These are phyloP conservation scores for Chrysoporthe austroafricana DNA, from an alignment of 2,329 filamentous ascomycete species.

Conservation along the genomic window DNA sequence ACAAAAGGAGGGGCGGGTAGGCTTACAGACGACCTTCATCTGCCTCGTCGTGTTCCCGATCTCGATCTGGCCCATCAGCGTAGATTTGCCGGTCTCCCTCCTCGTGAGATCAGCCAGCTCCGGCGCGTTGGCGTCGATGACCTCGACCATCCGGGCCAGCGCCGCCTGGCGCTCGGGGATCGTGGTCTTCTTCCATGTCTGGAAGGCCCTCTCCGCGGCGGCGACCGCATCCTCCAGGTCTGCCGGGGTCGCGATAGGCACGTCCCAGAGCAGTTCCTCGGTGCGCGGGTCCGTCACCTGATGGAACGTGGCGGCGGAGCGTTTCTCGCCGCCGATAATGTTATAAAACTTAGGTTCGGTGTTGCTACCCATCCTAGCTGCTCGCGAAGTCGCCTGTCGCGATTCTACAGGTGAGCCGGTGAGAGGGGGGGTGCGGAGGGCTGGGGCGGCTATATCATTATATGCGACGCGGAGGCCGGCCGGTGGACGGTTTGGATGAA, in stretches of 20 bases:
- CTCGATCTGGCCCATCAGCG: slow-evolving; percentile 43
- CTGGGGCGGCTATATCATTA: neutral
- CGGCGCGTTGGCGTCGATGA: slow-evolving; percentile 44
- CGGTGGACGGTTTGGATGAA: neutral
- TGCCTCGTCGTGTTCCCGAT: slow-evolving; percentile 43
- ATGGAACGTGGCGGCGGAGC: slow-evolving; percentile 39
- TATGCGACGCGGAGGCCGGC: neutral
- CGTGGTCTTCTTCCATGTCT: slow-evolving; percentile 50
- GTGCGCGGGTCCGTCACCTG: slow-evolving; percentile 50
- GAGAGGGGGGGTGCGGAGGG: neutral
- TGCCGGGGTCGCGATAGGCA: slow-evolving; percentile 45
- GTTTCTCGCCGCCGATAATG: slow-evolving; percentile 48
- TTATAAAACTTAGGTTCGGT: slow-evolving; percentile 44
- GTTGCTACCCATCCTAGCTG: slow-evolving; percentile 23
- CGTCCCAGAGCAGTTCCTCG: slow-evolving; percentile 48
- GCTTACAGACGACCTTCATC: slow-evolving; percentile 43
- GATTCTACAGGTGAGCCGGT: neutral
- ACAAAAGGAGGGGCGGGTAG: neutral
- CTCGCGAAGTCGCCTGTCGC: neutral
- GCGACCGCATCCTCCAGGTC: slow-evolving; percentile 52
- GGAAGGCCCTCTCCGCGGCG: slow-evolving; percentile 50
- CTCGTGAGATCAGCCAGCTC: slow-evolving; percentile 50
- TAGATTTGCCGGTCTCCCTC: slow-evolving; percentile 57
- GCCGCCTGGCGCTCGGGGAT: slow-evolving; percentile 47
- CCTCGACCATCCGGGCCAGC: slow-evolving; percentile 45